A percentile compares a stretch with the other conserved stretches of the same genome.
Conservation (phyloP, 768 basidiomycete species). For the Hemileccinum impolitum region DNA sequence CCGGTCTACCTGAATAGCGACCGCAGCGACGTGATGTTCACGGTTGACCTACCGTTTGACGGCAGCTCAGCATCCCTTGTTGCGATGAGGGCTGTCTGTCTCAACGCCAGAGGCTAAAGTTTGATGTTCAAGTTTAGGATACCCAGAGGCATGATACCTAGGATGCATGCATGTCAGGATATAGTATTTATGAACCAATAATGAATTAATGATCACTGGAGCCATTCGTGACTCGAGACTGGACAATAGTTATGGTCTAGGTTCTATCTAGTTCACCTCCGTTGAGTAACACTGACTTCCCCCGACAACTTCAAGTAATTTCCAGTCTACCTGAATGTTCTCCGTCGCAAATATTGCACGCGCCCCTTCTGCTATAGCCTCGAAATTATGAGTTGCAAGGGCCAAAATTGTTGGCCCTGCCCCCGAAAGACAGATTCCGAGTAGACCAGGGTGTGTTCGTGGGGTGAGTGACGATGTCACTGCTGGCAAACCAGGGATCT, state of each 20-base stretch:
- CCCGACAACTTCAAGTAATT: slow-evolving; percentile 67
- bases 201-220: too few relatives aligned
- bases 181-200: too few relatives aligned
- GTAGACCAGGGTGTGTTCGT: slow-evolving; percentile 83
- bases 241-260: neutral
- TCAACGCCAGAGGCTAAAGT: slow-evolving; percentile 71
- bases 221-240: neutral
- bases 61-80: slow-evolving; percentile 63
- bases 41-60: slow-evolving; percentile 80
- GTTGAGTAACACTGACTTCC: slow-evolving; percentile 32
- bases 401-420: slow-evolving; percentile 98
- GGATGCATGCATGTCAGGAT: neutral
- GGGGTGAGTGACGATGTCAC: slow-evolving; percentile 90
- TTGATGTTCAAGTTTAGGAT: slow-evolving; percentile 14
- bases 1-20: slow-evolving; percentile 93
- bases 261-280: slow-evolving; percentile 12
- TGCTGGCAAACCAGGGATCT: slow-evolving; percentile 96
- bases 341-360: slow-evolving; percentile 65
- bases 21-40: slow-evolving; percentile 88
- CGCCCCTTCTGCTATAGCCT: slow-evolving; percentile 81
- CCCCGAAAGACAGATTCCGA: slow-evolving; percentile 96
- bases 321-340: slow-evolving; percentile 86
- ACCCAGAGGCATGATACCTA: slow-evolving; percentile 27
- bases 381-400: slow-evolving; percentile 82
- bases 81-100: slow-evolving; percentile 85